These are phyloP conservation scores for Phytopythium boreale DNA, from an alignment of 352 stramenopile species.

Conservation along the genomic window DNA sequence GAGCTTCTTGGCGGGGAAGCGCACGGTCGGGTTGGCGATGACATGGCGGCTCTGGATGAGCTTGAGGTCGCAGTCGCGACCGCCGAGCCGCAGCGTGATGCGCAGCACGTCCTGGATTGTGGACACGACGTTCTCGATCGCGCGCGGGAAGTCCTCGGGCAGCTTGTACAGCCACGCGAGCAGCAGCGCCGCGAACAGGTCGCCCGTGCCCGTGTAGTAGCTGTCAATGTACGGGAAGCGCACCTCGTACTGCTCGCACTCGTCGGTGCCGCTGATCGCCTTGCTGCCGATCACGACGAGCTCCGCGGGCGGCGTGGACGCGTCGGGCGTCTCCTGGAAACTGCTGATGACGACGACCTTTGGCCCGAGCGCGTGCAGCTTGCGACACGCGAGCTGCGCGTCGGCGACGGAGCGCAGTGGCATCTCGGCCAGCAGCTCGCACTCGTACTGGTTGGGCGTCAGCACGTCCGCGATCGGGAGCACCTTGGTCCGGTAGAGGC, in stretches of 20 bases:
- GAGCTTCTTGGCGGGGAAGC: conserved; percentile 45
- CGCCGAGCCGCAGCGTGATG: conserved; percentile 59
- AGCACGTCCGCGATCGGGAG: conserved; percentile 82
- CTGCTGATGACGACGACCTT: conserved; percentile 83
- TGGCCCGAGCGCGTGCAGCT: conserved; percentile 67
- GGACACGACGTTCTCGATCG: conserved; percentile 71
- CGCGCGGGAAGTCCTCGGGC: conserved; percentile 58
- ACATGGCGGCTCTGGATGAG: conserved; percentile 79
- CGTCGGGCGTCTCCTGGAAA: conserved; percentile 42
- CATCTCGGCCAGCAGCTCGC: conserved; percentile 73
- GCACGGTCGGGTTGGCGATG: conserved; percentile 53
- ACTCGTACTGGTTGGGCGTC: conserved; percentile 87
- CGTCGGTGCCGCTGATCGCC: conserved; percentile 10
- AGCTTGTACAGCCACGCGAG: conserved; percentile 74
- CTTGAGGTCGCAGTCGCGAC: conserved; percentile 75
- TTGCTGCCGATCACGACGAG: conserved; percentile 72
- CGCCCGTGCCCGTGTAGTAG: conserved; percentile 83
- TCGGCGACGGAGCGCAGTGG: conserved; percentile 63
- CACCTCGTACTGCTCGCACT: conserved; percentile 76
- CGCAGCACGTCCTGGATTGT: conserved; percentile 80
- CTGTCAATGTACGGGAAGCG: conserved; percentile 74
- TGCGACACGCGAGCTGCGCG: conserved; percentile 63
- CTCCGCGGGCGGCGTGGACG: conserved; percentile 15
- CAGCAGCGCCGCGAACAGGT: conserved; percentile 79
- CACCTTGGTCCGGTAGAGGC: conserved; percentile 74